These are phyloP conservation scores for Symbiodinium pilosum DNA, from an alignment of 73 alveolate genomes.

Conservation along the genomic window DNA sequence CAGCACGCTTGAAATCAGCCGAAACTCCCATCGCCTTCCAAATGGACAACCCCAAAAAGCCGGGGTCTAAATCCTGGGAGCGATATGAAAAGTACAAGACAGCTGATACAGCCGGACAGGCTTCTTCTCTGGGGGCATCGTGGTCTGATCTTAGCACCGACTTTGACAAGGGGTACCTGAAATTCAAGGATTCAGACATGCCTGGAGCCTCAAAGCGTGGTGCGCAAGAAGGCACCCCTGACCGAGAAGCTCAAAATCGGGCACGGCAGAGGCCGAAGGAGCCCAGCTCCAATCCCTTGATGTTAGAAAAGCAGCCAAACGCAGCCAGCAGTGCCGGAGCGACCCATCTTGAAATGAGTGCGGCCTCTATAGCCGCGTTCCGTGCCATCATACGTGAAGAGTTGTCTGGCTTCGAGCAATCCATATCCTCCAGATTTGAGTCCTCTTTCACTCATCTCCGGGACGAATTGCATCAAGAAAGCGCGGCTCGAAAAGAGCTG, in stretches of 20 bases:
- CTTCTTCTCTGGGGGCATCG: background rate
- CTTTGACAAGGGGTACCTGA: background rate
- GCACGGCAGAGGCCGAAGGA: background rate
- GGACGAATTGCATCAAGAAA: background rate
- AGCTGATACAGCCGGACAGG: background rate
- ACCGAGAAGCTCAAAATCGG: background rate
- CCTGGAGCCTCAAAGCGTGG: background rate
- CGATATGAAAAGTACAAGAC: constrained; percentile 19
- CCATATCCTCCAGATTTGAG: background rate
- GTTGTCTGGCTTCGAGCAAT: background rate
- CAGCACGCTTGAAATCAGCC: background rate
- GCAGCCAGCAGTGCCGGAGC: no score
- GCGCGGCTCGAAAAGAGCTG: background rate
- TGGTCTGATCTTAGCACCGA: background rate
- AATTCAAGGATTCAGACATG: background rate
- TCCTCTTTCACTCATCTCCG: background rate
- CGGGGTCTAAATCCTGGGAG: constrained; percentile 28
- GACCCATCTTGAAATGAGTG: background rate
- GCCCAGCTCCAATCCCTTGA: background rate
- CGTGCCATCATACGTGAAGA: background rate
- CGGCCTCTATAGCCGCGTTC: background rate
- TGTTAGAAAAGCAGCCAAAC: background rate
- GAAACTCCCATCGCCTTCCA: background rate
- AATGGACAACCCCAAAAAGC: constrained; percentile 9
- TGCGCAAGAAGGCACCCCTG: background rate